Evolutionary conservation across 2,329 filamentous ascomycete species (phyloP).

Genomic region (Penicillium sp.): DNA sequence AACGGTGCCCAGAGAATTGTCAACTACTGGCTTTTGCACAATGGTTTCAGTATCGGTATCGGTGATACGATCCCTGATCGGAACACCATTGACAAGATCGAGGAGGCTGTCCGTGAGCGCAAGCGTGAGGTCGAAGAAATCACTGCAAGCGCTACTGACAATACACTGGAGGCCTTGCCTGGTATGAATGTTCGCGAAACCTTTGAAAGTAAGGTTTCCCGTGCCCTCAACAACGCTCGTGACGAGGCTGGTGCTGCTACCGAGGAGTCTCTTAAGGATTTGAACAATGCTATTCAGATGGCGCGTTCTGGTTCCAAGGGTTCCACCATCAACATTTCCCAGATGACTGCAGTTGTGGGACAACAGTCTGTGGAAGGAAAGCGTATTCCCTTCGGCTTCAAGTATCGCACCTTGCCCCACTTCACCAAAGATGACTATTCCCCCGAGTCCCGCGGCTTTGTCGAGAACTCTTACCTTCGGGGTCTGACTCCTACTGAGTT

Average conservation of each 20-base stretch:
- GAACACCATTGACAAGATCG: conserved; percentile 77
- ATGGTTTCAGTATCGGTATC: conserved; percentile 96
- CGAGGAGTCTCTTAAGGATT: conserved; percentile 86
- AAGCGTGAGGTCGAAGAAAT: conserved; percentile 77
- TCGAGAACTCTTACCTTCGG: conserved; percentile 97
- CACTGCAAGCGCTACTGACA: conserved; percentile 75
- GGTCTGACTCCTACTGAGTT: conserved; percentile 94
- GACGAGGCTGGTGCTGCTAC: conserved; percentile 93
- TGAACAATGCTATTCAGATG: conserved; percentile 97
- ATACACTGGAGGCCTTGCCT: conserved; percentile 84
- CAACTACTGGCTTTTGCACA: conserved; percentile 95
- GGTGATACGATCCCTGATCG: conserved; percentile 95
- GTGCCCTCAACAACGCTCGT: conserved; percentile 90
- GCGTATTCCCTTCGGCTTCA: conserved; percentile 98
- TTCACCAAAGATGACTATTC: conserved; percentile 99
- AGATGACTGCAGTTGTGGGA: conserved; percentile 97
- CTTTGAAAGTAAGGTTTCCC: conserved; percentile 95
- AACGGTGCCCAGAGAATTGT: conserved; percentile 93
- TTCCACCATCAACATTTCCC: conserved; percentile 98
- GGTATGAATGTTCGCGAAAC: conserved; percentile 99
- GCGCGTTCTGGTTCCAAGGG: conserved; percentile 96
- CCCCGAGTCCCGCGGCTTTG: conserved; percentile 92
- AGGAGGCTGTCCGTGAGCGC: conserved; percentile 73
- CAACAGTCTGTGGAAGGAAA: conserved; percentile 98
- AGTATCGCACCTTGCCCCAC: conserved; percentile 93